phyloP scores from a whole-genome alignment of 805 yeast species.

The Spathaspora passalidarum region DNA sequence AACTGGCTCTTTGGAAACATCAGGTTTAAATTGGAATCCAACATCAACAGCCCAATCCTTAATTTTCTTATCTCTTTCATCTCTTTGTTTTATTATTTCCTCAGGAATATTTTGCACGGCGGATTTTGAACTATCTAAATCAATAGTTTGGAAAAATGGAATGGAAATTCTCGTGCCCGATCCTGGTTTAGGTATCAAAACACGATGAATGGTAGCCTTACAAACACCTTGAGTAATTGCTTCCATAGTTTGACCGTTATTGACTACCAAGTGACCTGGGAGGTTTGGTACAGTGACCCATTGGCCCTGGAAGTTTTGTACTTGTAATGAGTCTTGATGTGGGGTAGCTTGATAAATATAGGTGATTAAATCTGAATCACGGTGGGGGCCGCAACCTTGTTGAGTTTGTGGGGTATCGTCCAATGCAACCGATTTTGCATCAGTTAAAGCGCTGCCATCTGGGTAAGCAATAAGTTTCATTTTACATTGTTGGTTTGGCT shows the following conservation, averaged over 20 bases:
- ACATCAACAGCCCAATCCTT: slow-evolving; percentile 34
- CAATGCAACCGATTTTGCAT: slow-evolving; percentile 20
- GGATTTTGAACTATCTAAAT: slow-evolving; percentile 31
- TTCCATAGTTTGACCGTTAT: slow-evolving; percentile 60
- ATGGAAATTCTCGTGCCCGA: slow-evolving; percentile 43
- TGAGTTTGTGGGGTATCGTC: slow-evolving; percentile 26
- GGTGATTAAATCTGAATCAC: slow-evolving; percentile 63
- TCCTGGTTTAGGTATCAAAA: slow-evolving; percentile 40
- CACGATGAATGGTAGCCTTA: slow-evolving; percentile 58
- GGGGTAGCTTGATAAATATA: slow-evolving; percentile 56
- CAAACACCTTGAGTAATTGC: slow-evolving; percentile 58
- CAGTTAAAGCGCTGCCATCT: slow-evolving; percentile 27
- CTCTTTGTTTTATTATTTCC: slow-evolving; percentile 24
- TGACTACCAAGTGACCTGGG: slow-evolving; percentile 49
- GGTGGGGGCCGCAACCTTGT: slow-evolving; percentile 65
- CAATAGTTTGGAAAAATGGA: slow-evolving; percentile 49
- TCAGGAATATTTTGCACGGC: slow-evolving; percentile 27
- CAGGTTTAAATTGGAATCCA: slow-evolving; percentile 41
- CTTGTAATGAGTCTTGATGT: slow-evolving; percentile 51
- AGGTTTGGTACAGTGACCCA: slow-evolving; percentile 57
- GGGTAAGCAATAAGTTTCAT: slow-evolving; percentile 61
- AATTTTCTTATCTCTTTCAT: slow-evolving; percentile 34
- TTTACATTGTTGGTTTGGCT: slow-evolving; percentile 48
- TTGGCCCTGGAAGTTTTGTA: slow-evolving; percentile 50
- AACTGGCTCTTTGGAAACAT: slow-evolving; percentile 37